Base-by-base conservation (phyloP, 192 early-diverging fungal species). In the Backusella westeae region DNA sequence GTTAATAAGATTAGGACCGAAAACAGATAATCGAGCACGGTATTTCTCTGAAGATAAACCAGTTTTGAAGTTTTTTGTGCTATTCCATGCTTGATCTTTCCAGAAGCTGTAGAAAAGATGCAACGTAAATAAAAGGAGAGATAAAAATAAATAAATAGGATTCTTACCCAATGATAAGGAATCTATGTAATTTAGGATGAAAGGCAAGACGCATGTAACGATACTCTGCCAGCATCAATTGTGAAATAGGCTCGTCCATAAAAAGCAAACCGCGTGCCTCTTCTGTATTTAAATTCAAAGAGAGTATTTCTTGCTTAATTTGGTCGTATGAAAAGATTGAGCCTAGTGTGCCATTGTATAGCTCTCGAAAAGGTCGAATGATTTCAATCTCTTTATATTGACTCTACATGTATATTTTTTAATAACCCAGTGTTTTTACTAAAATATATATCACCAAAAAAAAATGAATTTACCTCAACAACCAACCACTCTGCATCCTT, bases 1-100 rank as follows among this genome's bases (percentile, higher is more conserved):
- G 44, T 93, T 89, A 44, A 94, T 94, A 74, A 85, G 70, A 83
- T 95, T 95, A 17, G 82, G 36, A 4, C 93, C 94, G 85, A 95
- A 95, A 2, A 94, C 86, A 56, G 84, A 76, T n/a, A 73, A 59
- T 10, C 94, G 89, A 77, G 91, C 85, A 10, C 80, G 79, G 72
- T 87, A 82, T 7, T 85, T 81, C 38, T 88, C 89, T 21, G 81
- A 72, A 1, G 78, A 75, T 21, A 94, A 81, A 5, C 94, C 94
- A 0, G 38, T 76, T 73, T 85, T 85, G 21, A 87, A 77, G 34
- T 70, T 72, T 34, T 84, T 81, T 19, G 77, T 35, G 29, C 38
- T 81, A 21, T 46, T 81, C 89, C 89, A 90, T 46, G 78, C 69
- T 29, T 80, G 77, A 71, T 89, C 88, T 72, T 87, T 89, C 88